These are phyloP conservation scores for Euphorbia tirucalli DNA, from an alignment of 345 rosid species.

Conservation along the genomic window DNA sequence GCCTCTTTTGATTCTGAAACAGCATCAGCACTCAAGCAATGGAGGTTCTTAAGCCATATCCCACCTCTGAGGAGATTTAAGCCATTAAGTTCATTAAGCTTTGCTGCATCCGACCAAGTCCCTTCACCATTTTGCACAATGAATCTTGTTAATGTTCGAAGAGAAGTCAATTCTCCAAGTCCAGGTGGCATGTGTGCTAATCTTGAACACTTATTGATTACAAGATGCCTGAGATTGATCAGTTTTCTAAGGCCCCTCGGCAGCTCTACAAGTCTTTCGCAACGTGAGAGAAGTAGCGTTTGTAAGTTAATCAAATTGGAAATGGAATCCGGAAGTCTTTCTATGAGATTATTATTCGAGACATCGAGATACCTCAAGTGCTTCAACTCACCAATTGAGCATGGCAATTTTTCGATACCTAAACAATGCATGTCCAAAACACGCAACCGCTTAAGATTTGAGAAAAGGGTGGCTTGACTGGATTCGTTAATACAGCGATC, in stretches of 20 bases:
- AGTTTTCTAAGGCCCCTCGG: constrained; percentile 7
- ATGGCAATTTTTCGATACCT: constrained; percentile 14
- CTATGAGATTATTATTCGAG: constrained; percentile 11
- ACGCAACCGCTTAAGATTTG: constrained; percentile 13
- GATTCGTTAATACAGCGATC: background rate
- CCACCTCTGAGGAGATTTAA: constrained; percentile 16
- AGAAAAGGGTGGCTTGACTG: constrained; percentile 1
- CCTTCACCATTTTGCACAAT: background rate
- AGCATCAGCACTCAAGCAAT: background rate
- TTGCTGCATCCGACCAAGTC: background rate
- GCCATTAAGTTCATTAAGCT: constrained; percentile 15
- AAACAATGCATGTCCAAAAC: background rate
- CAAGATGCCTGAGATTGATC: constrained; percentile 9
- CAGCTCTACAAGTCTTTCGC: constrained; percentile 6
- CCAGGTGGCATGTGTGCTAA: constrained; percentile 26
- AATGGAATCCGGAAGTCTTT: constrained; percentile 7
- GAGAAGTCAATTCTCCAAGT: constrained; percentile 21
- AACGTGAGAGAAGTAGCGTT: constrained; percentile 10
- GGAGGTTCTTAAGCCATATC: constrained; percentile 6
- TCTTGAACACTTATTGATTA: background rate
- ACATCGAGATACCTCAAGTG: constrained; percentile 21
- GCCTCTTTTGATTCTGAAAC: constrained; percentile 8
- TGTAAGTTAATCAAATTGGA: constrained; percentile 12
- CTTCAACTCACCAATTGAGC: constrained; percentile 18
- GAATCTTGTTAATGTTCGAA: constrained; percentile 19